Evolutionary conservation across 805 yeast genomes (phyloP).

Genomic region (Vanderwaltozyma verrucispora): DNA sequence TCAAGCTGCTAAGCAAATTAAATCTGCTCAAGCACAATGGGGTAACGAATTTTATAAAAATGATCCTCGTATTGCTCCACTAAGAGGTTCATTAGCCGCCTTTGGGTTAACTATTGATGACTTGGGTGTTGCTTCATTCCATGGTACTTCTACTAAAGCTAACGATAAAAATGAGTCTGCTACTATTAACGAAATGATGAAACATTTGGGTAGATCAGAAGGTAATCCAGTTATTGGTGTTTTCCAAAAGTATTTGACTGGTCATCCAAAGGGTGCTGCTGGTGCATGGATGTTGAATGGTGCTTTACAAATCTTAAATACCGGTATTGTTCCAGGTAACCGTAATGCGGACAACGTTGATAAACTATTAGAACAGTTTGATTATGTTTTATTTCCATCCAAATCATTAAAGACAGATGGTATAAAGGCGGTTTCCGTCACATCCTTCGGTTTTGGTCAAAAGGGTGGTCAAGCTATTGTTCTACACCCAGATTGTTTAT

Average conservation of each 20-base stretch:
- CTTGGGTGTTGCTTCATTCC: slow-evolving; percentile 94
- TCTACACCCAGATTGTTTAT: slow-evolving; percentile 88
- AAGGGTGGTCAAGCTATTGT: slow-evolving; percentile 96
- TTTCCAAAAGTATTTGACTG: slow-evolving; percentile 97
- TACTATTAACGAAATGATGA: slow-evolving; percentile 85
- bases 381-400: slow-evolving; percentile 88
- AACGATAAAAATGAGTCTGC: slow-evolving; percentile 97
- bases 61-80: slow-evolving; percentile 92
- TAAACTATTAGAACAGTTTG: slow-evolving; percentile 66
- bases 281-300: slow-evolving; percentile 99
- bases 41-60: slow-evolving; percentile 89
- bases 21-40: slow-evolving; percentile 85
- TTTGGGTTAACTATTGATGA: slow-evolving; percentile 92
- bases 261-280: slow-evolving; percentile 99
- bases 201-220: slow-evolving; percentile 89
- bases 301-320: slow-evolving; percentile 82
- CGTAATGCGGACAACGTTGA: slow-evolving; percentile 97
- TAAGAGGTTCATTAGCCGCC: slow-evolving; percentile 94
- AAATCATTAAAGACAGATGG: slow-evolving; percentile 92
- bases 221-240: slow-evolving; percentile 98
- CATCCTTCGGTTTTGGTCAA: slow-evolving; percentile 99
- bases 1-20: slow-evolving; percentile 76
- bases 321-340: slow-evolving; percentile 97
- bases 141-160: slow-evolving; percentile 98
- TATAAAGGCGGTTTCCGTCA: slow-evolving; percentile 90